Conservation (phyloP, 805 yeast species). For the Maudiozyma barnettii region DNA sequence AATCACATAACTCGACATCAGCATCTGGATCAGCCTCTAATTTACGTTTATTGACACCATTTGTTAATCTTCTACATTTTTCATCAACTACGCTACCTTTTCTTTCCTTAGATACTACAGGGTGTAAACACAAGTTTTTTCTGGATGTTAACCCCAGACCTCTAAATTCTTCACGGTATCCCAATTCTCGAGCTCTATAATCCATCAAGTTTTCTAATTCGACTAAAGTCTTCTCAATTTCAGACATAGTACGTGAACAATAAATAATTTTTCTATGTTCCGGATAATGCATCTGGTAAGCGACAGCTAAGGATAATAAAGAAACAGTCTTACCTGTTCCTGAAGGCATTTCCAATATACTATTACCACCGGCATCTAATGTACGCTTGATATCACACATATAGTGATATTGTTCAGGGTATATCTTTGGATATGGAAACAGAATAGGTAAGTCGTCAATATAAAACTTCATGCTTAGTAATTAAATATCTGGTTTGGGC, state of each 20-base stretch:
- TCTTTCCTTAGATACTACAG: slow-evolving; percentile 74
- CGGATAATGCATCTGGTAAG: slow-evolving; percentile 90
- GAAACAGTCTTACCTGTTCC: slow-evolving; percentile 98
- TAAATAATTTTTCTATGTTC: slow-evolving; percentile 86
- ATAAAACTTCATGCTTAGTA: slow-evolving; percentile 48
- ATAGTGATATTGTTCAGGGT: slow-evolving; percentile 96
- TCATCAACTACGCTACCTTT: slow-evolving; percentile 94
- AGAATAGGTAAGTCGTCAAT: slow-evolving; percentile 94
- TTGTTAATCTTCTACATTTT: slow-evolving; percentile 87
- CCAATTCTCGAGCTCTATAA: slow-evolving; percentile 72
- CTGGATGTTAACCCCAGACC: slow-evolving; percentile 92
- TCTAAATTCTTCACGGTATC: slow-evolving; percentile 80
- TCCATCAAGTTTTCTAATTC: slow-evolving; percentile 86
- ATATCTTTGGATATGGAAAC: slow-evolving; percentile 92
- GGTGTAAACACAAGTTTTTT: slow-evolving; percentile 88
- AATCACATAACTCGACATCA: slow-evolving; percentile 62
- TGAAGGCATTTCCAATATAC: slow-evolving; percentile 97
- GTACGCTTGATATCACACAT: slow-evolving; percentile 94
- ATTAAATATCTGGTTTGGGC: background rate
- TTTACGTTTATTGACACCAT: slow-evolving; percentile 71
- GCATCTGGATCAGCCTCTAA: slow-evolving; percentile 51
- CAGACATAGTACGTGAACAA: slow-evolving; percentile 99
- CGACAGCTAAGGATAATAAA: slow-evolving; percentile 79
- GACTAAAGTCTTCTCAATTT: slow-evolving; percentile 91
- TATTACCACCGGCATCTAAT: slow-evolving; percentile 91